Evolutionary conservation across 306 rosid genomes (phyloP), one percentile per base, ranked within the genome.

Genomic region (Acacia crassicarpa): DNA sequence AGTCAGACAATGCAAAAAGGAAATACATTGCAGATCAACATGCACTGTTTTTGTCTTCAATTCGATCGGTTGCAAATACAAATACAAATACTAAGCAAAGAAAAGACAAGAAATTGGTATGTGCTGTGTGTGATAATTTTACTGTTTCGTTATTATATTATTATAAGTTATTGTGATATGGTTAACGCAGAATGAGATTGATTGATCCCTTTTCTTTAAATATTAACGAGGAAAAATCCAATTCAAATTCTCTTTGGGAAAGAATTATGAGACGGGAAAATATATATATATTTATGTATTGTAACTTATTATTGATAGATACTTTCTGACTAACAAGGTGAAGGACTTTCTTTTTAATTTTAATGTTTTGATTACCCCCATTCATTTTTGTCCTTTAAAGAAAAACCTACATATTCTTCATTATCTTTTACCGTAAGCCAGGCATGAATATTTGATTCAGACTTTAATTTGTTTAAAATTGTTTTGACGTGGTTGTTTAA

Each of bases 11-110:
- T 51, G 22, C 8, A 78, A 77, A 49, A 43, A 4, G 25, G 70
- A 62, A 40, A 71, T 58, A 44, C 33, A 68, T 54, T 78, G 16
- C 74, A 82, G 25, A 77, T 54, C 71, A 54, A 67, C 63, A 43
- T 30, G 77, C 63, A 67, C 58, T 72, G 32, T 63, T 30, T 75
- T 58, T 67, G 10, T 1, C 74, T 46, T 12, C 75, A 49, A 62
- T 46, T 72, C 4, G 7, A 4, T 45, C 48, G 25, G n/a, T n/a
- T n/a, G n/a, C n/a, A n/a, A n/a, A n/a, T n/a, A n/a, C 45, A 23
- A 25, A 54, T 53, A 67, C 17, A 12, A 12, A 41, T 15, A 23
- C 27, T 72, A 27, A 69, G 53, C 56, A 13, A 25, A 53, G 3
- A 33, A 27, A 49, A 17, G 77, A 73, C 78, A 81, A 77, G 41